phyloP scores from a whole-genome alignment of 73 alveolate species.

The Symbiodinium natans region DNA sequence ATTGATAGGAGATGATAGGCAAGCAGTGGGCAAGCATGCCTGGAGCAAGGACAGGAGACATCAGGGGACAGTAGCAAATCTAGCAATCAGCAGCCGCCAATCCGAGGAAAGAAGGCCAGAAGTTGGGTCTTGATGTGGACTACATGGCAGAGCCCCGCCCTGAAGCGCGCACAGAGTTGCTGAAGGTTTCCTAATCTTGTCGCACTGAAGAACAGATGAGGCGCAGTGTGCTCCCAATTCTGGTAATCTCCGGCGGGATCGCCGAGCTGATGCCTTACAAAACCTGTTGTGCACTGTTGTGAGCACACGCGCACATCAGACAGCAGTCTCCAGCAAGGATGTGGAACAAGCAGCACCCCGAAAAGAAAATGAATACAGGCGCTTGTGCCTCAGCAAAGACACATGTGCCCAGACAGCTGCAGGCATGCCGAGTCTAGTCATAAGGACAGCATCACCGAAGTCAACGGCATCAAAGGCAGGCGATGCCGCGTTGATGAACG shows the following conservation, averaged over 20 bases:
- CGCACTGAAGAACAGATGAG: neutral
- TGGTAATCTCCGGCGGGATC: conserved; percentile 61
- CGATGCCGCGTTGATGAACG: too few relatives aligned
- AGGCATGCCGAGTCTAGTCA: neutral
- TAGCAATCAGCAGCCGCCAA: neutral
- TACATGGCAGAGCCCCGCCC: conserved; percentile 57
- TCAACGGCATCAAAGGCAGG: conserved; percentile 12
- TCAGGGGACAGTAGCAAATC: too few relatives aligned
- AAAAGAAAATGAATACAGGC: conserved; percentile 43
- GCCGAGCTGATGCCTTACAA: conserved; percentile 1
- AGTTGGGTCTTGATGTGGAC: conserved; percentile 80
- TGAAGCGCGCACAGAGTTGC: neutral
- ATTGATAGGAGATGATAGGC: neutral
- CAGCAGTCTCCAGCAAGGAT: neutral
- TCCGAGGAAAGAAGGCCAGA: conserved; percentile 39
- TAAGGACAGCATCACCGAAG: conserved; percentile 13
- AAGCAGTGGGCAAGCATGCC: too few relatives aligned
- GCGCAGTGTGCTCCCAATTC: conserved; percentile 57
- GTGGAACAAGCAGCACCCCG: conserved; percentile 69
- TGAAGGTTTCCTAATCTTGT: too few relatives aligned
- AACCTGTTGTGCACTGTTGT: too few relatives aligned
- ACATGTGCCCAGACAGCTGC: neutral
- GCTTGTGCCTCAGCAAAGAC: neutral
- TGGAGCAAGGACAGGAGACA: too few relatives aligned
- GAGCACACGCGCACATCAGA: neutral